Conservation (phyloP, 371 early-diverging fungal species). For the Circinella umbellata region DNA sequence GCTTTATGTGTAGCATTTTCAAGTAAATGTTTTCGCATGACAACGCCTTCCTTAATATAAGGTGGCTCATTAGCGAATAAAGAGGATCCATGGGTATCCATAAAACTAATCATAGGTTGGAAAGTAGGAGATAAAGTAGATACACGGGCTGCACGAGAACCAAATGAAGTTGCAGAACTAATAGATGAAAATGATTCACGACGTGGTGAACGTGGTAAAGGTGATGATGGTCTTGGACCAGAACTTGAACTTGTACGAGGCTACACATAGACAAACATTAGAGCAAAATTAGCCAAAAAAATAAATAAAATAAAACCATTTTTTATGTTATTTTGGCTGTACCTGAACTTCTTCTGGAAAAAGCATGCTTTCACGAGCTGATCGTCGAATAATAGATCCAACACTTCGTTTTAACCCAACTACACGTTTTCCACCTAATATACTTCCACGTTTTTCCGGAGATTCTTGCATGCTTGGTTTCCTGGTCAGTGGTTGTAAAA, state of each 20-base stretch:
- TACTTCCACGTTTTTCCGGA: constrained; percentile 24
- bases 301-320: no score
- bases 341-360: constrained; percentile 35
- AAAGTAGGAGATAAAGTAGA: constrained; percentile 20
- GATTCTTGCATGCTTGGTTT: neutral
- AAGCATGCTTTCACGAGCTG: constrained; percentile 35
- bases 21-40: constrained; percentile 86
- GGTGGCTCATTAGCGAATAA: constrained; percentile 43
- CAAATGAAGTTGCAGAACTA: constrained; percentile 22
- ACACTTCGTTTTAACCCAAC: constrained; percentile 28
- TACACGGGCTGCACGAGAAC: constrained; percentile 10
- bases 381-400: constrained; percentile 23
- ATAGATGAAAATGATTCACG: constrained; percentile 28
- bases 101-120: constrained; percentile 30
- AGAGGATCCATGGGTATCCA: constrained; percentile 23
- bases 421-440: constrained; percentile 22
- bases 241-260: constrained; percentile 25
- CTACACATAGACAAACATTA: neutral
- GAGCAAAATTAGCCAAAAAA: no score
- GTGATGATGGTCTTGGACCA: constrained; percentile 24
- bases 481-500: constrained; percentile 62
- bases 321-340: constrained; percentile 7
- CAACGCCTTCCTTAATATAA: constrained; percentile 75
- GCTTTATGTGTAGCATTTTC: constrained; percentile 82
- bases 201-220: constrained; percentile 17